phyloP scores from a whole-genome alignment of 78 protist species.

The Parvularia atlantis region DNA sequence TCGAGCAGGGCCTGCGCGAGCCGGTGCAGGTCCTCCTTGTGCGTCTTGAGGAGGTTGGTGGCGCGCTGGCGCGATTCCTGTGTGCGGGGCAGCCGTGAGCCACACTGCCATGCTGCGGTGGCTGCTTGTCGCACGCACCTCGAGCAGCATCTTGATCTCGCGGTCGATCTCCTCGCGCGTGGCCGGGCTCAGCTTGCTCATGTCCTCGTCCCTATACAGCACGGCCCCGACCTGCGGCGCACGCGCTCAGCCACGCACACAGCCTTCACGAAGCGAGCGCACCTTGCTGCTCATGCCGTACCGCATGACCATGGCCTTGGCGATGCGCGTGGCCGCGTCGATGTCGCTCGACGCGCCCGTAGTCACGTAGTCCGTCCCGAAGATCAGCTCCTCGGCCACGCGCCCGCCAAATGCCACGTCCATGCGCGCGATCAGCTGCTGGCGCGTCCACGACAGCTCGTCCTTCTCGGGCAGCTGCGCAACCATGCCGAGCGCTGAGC shows the following conservation, averaged over 20 bases:
- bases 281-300: slow-evolving; percentile 57
- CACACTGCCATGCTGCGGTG: no score
- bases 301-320: slow-evolving; percentile 53
- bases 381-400: slow-evolving; percentile 79
- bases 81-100: neutral
- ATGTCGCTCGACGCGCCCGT: slow-evolving; percentile 43
- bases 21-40: slow-evolving; percentile 38
- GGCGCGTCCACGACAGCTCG: slow-evolving; percentile 17
- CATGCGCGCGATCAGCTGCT: slow-evolving; percentile 57
- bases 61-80: slow-evolving; percentile 42
- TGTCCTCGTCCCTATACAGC: slow-evolving; percentile 21
- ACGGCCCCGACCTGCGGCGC: slow-evolving; percentile 1
- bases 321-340: slow-evolving; percentile 37
- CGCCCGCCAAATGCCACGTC: slow-evolving; percentile 83
- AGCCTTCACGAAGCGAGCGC: neutral
- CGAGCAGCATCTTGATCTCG: slow-evolving; percentile 31
- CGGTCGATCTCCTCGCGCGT: slow-evolving; percentile 36
- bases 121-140: neutral
- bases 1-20: slow-evolving; percentile 63
- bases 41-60: slow-evolving; percentile 9
- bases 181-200: neutral
- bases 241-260: neutral
- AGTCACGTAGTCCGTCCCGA: slow-evolving; percentile 64
- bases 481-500: slow-evolving; percentile 65
- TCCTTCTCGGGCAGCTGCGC: slow-evolving; percentile 54